Evolutionary conservation across 225 moss, liverwort and hornwort species (phyloP).

Genomic region (Sphagnum contortum): DNA sequence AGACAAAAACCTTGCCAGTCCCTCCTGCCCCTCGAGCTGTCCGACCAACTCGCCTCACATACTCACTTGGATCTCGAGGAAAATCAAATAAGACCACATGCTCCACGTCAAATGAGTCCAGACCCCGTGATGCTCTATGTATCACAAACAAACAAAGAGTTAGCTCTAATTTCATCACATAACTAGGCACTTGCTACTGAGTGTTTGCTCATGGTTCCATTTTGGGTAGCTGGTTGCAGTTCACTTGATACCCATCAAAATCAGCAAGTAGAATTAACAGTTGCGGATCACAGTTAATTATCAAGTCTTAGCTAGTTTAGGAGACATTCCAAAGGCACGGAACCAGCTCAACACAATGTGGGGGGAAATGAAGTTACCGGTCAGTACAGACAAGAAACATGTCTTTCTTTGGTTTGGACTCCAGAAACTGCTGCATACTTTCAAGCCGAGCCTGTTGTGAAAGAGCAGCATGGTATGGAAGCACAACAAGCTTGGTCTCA

Average conservation of each 20-base stretch:
- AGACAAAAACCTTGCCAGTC: constrained; percentile 87
- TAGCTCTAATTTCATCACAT: neutral
- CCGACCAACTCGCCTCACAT: constrained; percentile 85
- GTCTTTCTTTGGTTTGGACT: constrained; percentile 52
- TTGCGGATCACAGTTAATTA: too few species aligned
- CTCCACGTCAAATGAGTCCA: constrained; percentile 95
- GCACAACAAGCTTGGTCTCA: constrained; percentile 61
- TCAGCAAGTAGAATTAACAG: too few species aligned
- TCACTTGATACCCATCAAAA: too few species aligned
- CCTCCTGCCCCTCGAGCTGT: constrained; percentile 98
- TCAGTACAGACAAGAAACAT: constrained; percentile 96
- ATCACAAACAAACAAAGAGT: constrained; percentile 1
- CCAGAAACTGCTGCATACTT: constrained; percentile 80
- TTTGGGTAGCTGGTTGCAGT: too few species aligned
- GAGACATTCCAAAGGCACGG: too few species aligned
- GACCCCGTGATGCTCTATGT: constrained; percentile 86
- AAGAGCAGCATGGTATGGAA: constrained; percentile 93
- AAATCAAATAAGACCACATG: constrained; percentile 95
- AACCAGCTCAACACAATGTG: too few species aligned
- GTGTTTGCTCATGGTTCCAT: too few species aligned
- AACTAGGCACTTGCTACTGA: neutral
- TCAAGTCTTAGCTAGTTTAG: too few species aligned
- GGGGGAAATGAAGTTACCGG: constrained; percentile 29
- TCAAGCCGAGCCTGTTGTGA: constrained; percentile 82
- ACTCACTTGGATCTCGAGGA: constrained; percentile 95